phyloP scores from a whole-genome alignment of 129 eudicot genomes.

The Daucus carota region DH1_v3.0 NC_030381.2:2419501-2420000 shows the following conservation, averaged over 20 bases:
- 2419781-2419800: neutral
- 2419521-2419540: neutral
- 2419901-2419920: too few species aligned
- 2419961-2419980: too few species aligned
- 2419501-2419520: neutral
- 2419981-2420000: too few species aligned
- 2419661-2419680: slow-evolving; percentile 2
- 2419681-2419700: neutral
- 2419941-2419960: too few species aligned
- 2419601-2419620: neutral
- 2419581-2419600: too few species aligned
- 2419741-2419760: neutral
- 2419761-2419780: neutral
- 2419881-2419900: neutral
- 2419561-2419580: too few species aligned
- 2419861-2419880: neutral
- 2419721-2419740: neutral
- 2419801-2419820: too few species aligned
- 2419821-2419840: neutral
- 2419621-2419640: neutral
- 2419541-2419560: neutral
- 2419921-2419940: too few species aligned
- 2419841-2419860: neutral
- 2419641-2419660: neutral
- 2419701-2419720: slow-evolving; percentile 4